Conservation (phyloP, 2,329 filamentous ascomycete genomes). For the Diaporthe eres region DNA sequence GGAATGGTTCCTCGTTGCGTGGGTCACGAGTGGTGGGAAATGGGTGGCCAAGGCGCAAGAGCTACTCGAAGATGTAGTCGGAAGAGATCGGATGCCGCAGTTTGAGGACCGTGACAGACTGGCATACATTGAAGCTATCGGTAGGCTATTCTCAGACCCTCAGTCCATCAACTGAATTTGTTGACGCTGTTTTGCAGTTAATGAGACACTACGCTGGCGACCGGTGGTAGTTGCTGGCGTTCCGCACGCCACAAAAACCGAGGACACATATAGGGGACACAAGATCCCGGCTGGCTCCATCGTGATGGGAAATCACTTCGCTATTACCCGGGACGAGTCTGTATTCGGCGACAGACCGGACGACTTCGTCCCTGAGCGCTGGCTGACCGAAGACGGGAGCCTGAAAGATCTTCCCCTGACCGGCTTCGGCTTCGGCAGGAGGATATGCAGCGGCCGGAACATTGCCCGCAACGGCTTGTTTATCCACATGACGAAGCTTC, state of each 20-base stretch:
- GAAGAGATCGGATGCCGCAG: background rate
- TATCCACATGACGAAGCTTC: background rate
- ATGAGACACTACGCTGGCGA: slow-evolving; percentile 7
- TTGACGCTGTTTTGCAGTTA: background rate
- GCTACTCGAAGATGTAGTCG: background rate
- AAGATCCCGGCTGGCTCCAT: background rate
- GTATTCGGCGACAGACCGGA: background rate
- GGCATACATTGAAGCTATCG: background rate
- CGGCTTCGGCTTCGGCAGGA: background rate
- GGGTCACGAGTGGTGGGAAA: background rate
- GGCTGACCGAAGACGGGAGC: background rate
- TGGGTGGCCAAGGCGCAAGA: background rate
- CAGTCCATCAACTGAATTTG: accelerated
- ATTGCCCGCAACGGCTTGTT: background rate
- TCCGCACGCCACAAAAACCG: background rate
- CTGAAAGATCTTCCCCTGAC: background rate
- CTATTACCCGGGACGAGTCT: background rate
- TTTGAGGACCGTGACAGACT: background rate
- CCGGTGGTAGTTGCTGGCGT: background rate
- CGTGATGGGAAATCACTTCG: background rate
- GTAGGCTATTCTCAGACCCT: background rate
- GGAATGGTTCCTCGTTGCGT: background rate
- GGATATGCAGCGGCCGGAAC: background rate
- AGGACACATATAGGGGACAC: background rate
- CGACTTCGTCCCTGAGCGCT: background rate